Base-by-base conservation (phyloP, 441 rosid genomes). In the Melastoma candidum region DNA sequence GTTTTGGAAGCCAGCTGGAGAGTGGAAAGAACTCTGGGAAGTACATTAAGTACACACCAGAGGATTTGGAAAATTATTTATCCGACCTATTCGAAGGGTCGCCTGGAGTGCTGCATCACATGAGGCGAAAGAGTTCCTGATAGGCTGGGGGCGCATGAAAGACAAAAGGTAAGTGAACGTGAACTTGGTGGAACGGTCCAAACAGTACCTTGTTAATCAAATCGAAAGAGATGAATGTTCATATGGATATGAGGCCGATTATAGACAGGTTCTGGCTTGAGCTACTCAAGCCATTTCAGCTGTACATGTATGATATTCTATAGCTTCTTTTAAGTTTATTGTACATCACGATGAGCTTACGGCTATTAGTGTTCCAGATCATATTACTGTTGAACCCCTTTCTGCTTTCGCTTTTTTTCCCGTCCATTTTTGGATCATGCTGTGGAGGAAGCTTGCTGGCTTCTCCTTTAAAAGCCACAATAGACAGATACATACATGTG, bases 11-110 rank as follows among this genome's bases (percentile, higher is more conserved):
- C 75, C 97, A 83, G 63, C 71, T 89, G 12, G 97, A 93, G 73
- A 68, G 85, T 50, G 88, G 90, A 65, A 84, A 83, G 73, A 74
- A 86, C 77, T 65, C 90, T 17, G 97, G 96, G 48, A 93, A 86
- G 64, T 93, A 89, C 70, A 86, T 89, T 17, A 93, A 93, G 79
- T 93, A 86, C 69, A 71, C 95, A 9, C 85, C 96, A 1, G 99
- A 93, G 17, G 99, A 93, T 61, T 68, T 93, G 53, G 99, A 93
- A 78, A 72, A 73, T 64, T 83, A 80, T 70, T 68, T 89, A 52
- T 68, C 71, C 58, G 90, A 93, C 69, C 72, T 93, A 46, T 93
- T 93, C 51, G 99, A 89, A 81, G 99, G 99, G 65, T 63, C 66
- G 0, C 83, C 90, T 45, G 69, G 78, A 71, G 86, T 84, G 68